Base-by-base conservation (phyloP, 2,329 filamentous ascomycete genomes). In the Talaromyces sp. region DNA sequence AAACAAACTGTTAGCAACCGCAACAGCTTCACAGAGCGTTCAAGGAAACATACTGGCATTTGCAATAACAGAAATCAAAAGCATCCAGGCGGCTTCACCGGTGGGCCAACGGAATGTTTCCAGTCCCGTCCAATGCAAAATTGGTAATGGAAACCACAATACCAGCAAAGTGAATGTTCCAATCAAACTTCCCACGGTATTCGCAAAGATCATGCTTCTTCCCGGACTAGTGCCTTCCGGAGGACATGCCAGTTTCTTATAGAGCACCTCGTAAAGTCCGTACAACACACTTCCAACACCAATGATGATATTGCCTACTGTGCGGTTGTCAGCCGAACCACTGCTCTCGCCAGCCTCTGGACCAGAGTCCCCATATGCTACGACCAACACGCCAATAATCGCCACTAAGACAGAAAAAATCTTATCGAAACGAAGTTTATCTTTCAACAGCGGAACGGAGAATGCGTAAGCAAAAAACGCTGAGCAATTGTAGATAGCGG, bases 381-480 rank as follows among this genome's bases (percentile, higher is more conserved):
- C 93, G n/a, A 98, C 85, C 41, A 99, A 83, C 19, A 99, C 95
- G 58, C 95, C 95, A 0, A 88, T 79, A 67, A 98, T 96, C 63
- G 95, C 95, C 45, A 99, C 86, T 11, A 87, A 83, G 1, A 99
- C 95, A 3, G 94, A 91, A 60, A 96, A 76, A 33, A 93, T 88
- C 81, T 99, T 99, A 79, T 92, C 92, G 43, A 89, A 79, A 24
- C 92, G 88, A 13, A 97, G 80, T 69, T 90, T 92, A 77, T 99
- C 95, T 65, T 91, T 88, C 2, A 99, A 83, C 19, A 99, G 79
- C 0, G 93, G 93, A 52, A 99, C 93, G 54, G 91, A 96, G 75
- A 99, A 99, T 13, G 92, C 94, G 75, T 99, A 99, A 58, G 95
- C 95, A 77, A 99, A 99, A 79, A 99, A 99, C 65, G 95, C 94